A percentile compares a stretch with the other conserved stretches of the same genome.
Conservation (phyloP, 257 asterid species). For the Echites panduratus region DNA sequence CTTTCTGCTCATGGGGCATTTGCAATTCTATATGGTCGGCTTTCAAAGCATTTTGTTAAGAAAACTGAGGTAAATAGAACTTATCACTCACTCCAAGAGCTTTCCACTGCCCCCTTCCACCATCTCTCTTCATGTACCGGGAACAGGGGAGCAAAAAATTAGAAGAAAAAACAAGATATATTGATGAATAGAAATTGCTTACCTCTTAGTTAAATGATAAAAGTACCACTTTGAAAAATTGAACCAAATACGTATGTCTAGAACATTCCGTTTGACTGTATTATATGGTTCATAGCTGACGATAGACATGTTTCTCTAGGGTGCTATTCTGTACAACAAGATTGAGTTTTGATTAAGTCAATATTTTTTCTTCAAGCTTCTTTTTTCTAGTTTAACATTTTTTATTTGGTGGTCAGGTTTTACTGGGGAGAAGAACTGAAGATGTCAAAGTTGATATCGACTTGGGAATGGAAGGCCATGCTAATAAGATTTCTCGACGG, state of each 20-base stretch:
- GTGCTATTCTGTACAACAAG: neutral
- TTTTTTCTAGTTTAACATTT: constrained; percentile 16
- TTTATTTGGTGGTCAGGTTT: constrained; percentile 44
- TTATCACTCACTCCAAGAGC: neutral
- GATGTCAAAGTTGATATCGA: constrained; percentile 69
- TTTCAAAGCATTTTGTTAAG: constrained; percentile 47
- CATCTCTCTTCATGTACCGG: neutral
- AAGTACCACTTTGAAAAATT: neutral
- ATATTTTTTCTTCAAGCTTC: constrained; percentile 15
- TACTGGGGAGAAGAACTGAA: constrained; percentile 64
- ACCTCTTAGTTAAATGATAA: neutral
- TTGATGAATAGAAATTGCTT: neutral
- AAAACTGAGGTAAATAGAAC: constrained; percentile 55
- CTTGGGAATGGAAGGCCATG: constrained; percentile 56
- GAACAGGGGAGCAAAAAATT: no score
- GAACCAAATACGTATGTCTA: neutral
- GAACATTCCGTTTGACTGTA: neutral
- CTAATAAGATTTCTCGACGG: constrained; percentile 63
- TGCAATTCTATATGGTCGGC: constrained; percentile 57
- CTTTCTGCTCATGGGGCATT: constrained; percentile 55
- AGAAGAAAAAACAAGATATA: neutral
- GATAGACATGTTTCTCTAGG: neutral
- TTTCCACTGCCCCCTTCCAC: neutral
- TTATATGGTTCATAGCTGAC: neutral
- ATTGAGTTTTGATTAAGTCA: neutral